Percentiles rank a stretch among this genome's conserved stretches.
Conservation (phyloP, 306 rosid species). For the Arachis hypogaea region DNA sequence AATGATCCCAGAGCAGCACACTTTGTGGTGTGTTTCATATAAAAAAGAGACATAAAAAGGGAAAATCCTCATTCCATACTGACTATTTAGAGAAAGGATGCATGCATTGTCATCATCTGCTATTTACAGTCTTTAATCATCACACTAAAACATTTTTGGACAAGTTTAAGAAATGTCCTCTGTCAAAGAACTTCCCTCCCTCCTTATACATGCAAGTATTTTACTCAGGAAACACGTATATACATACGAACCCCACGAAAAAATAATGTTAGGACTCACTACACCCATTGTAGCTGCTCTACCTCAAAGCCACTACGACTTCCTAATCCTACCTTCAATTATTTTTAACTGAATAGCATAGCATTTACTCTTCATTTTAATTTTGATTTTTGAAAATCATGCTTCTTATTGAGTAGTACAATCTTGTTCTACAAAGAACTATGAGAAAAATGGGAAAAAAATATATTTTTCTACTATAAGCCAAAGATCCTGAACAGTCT, state of each 20-base stretch:
- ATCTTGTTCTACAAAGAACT: background rate
- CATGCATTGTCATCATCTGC: background rate
- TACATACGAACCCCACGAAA: no score
- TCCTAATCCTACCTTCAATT: no score
- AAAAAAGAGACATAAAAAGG: background rate
- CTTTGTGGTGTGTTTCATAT: background rate
- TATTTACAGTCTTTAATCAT: background rate
- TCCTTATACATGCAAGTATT: no score
- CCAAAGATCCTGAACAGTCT: background rate
- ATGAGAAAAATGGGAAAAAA: background rate
- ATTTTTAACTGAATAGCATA: no score
- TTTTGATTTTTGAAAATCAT: no score
- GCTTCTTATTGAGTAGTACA: no score
- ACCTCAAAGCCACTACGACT: no score
- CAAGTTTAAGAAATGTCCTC: background rate
- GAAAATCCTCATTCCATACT: background rate
- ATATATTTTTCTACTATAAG: background rate
- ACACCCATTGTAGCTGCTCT: no score
- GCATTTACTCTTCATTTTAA: no score
- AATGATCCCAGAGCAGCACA: no score
- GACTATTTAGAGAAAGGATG: background rate
- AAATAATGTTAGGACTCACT: no score
- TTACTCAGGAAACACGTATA: no score
- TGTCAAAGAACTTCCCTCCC: background rate
- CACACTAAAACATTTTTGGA: background rate